A percentile compares a stretch with the other conserved stretches of the same genome.
phyloP scores from a whole-genome alignment of 306 rosid genomes.

The Acacia melanoxylon region DNA sequence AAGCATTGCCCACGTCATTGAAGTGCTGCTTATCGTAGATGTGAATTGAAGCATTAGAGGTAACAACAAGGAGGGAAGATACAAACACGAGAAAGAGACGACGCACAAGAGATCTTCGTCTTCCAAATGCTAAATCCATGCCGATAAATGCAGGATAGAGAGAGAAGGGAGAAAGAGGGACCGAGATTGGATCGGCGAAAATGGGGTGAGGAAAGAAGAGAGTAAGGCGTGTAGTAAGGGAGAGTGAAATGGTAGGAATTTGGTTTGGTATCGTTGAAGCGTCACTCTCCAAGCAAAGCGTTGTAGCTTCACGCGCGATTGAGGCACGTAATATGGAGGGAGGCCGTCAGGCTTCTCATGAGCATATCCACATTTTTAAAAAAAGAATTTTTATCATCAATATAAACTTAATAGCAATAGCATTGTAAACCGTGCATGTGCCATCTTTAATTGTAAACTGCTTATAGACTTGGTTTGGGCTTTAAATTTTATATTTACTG shows the following conservation, averaged over 20 bases:
- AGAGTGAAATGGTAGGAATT: conserved; percentile 5
- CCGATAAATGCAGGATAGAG: conserved; percentile 22
- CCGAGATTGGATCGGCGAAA: conserved; percentile 41
- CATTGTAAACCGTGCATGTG: too few species aligned
- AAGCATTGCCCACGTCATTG: conserved; percentile 78
- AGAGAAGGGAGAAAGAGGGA: not conserved
- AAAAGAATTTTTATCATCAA: too few species aligned
- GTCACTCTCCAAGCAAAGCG: conserved; percentile 26
- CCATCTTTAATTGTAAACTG: conserved; percentile 14
- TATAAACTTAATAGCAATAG: too few species aligned
- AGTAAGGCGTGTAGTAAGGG: not conserved
- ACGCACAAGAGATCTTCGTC: not conserved
- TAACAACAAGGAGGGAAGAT: conserved; percentile 20
- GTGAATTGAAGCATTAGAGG: conserved; percentile 73
- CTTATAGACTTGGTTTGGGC: conserved; percentile 5
- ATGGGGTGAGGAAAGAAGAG: conserved; percentile 1
- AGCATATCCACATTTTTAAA: not conserved
- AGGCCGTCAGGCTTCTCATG: not conserved
- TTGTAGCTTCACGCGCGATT: conserved; percentile 18
- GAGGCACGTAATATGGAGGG: not conserved
- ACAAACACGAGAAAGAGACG: not conserved
- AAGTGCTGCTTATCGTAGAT: conserved; percentile 62
- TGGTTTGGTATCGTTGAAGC: conserved; percentile 24
- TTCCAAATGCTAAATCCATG: conserved; percentile 45
- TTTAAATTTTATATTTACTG: conserved; percentile 34